A percentile compares a stretch with the other conserved stretches of the same genome.
Evolutionary conservation across 2,329 filamentous ascomycete genomes (phyloP).

Genomic region (Escovopsis sp.): DNA sequence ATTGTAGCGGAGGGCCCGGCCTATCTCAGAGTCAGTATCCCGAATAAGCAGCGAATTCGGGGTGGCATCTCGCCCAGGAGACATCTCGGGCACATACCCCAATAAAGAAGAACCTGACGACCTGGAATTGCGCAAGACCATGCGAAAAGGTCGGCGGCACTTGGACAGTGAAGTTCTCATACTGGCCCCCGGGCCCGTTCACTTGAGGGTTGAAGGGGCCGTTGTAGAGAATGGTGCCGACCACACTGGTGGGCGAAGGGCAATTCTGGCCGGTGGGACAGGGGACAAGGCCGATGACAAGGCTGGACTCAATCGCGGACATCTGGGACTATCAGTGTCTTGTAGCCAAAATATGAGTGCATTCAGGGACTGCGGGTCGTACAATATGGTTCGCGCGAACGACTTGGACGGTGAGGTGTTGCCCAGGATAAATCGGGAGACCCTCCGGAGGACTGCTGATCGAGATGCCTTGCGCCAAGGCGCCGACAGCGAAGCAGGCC

Average conservation of each 20-base stretch:
- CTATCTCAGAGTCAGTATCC: too few species aligned
- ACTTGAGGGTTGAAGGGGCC: not conserved
- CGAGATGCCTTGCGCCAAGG: not conserved
- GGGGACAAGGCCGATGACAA: not conserved
- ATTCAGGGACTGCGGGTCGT: not conserved
- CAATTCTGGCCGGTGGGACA: not conserved
- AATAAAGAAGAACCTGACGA: not conserved
- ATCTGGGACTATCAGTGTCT: not conserved
- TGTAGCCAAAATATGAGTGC: too few species aligned
- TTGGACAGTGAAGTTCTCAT: not conserved
- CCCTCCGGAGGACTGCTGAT: not conserved
- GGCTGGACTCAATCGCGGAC: not conserved
- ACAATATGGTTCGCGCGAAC: not conserved
- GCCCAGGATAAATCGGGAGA: not conserved
- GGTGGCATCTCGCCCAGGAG: too few species aligned
- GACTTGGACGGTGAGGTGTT: not conserved
- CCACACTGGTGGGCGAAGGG: not conserved
- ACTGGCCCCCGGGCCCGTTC: not conserved
- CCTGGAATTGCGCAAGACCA: not conserved
- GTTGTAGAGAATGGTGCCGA: not conserved
- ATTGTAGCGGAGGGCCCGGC: too few species aligned
- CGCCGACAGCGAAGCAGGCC: not conserved
- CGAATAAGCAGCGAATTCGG: too few species aligned
- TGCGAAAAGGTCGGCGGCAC: not conserved
- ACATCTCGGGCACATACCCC: not conserved